Percentiles rank a stretch among this genome's conserved stretches.
These are phyloP conservation scores for Aspergillus flavus DNA, from an alignment of 2,329 filamentous ascomycete species.

Conservation along the genomic window DNA sequence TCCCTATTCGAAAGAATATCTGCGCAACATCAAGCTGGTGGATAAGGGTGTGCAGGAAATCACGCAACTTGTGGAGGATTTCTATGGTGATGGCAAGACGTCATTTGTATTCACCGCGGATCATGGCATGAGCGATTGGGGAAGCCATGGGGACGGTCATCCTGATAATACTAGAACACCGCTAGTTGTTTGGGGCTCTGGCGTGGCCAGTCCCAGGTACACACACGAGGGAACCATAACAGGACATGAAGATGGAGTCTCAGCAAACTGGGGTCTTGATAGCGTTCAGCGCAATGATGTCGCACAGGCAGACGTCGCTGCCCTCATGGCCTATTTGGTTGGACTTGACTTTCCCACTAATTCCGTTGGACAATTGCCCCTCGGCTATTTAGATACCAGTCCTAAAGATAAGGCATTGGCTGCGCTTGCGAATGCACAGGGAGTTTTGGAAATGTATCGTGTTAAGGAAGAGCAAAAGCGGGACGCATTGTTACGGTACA, in stretches of 20 bases:
- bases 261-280: constrained; percentile 82
- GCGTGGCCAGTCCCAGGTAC: constrained; percentile 73
- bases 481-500: constrained; percentile 73
- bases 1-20: constrained; percentile 93
- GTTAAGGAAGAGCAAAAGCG: constrained; percentile 90
- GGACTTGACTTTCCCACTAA: constrained; percentile 92
- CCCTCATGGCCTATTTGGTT: constrained; percentile 90
- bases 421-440: constrained; percentile 78
- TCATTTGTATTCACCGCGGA: constrained; percentile 97
- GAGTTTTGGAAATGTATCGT: constrained; percentile 92
- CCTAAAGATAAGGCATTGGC: constrained; percentile 80
- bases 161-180: constrained; percentile 96
- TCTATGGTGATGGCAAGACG: constrained; percentile 82
- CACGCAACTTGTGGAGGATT: constrained; percentile 76
- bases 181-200: constrained; percentile 89
- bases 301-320: constrained; percentile 88
- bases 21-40: constrained; percentile 92
- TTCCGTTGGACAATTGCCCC: constrained; percentile 88
- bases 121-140: constrained; percentile 99
- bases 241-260: constrained; percentile 86
- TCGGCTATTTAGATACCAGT: constrained; percentile 75
- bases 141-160: constrained; percentile 97
- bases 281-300: constrained; percentile 86
- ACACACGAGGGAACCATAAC: constrained; percentile 61
- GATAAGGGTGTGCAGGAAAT: constrained; percentile 88